These are phyloP conservation scores for Aspergillus hortae DNA, from an alignment of 2,329 filamentous ascomycete species.

Conservation along the genomic window DNA sequence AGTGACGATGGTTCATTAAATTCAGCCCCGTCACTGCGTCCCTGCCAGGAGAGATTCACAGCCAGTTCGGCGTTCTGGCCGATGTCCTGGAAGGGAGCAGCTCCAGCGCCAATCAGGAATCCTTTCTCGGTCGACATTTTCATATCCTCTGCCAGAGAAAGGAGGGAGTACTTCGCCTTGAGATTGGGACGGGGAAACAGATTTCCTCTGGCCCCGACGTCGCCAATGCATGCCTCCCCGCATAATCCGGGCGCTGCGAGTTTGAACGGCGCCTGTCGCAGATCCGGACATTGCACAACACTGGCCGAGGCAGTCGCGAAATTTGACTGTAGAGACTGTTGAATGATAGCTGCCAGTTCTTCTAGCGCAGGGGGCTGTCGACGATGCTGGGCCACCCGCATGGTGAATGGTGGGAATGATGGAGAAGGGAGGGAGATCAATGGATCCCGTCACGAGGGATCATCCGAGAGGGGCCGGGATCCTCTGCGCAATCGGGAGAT, in stretches of 20 bases:
- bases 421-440: too few species aligned
- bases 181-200: slow-evolving; percentile 37
- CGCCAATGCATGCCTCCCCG: slow-evolving; percentile 39
- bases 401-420: too few species aligned
- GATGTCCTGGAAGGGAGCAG: slow-evolving; percentile 41
- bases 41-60: slow-evolving; percentile 36
- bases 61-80: slow-evolving; percentile 44
- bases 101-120: slow-evolving; percentile 41
- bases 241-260: slow-evolving; percentile 34
- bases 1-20: not conserved
- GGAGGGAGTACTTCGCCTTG: slow-evolving; percentile 11
- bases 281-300: not conserved
- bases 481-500: too few species aligned
- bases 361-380: not conserved
- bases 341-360: not conserved
- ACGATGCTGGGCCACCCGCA: too few species aligned
- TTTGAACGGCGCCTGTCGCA: not conserved
- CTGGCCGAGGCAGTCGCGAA: not conserved
- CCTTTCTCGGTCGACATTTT: slow-evolving; percentile 32
- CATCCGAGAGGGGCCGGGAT: too few species aligned
- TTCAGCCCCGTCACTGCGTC: not conserved
- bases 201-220: slow-evolving; percentile 45
- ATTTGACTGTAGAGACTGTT: not conserved
- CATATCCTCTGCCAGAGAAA: slow-evolving; percentile 34
- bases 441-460: too few species aligned